Base-by-base conservation (phyloP, 305 asterid species). In the Fraxinus paxiana region DNA sequence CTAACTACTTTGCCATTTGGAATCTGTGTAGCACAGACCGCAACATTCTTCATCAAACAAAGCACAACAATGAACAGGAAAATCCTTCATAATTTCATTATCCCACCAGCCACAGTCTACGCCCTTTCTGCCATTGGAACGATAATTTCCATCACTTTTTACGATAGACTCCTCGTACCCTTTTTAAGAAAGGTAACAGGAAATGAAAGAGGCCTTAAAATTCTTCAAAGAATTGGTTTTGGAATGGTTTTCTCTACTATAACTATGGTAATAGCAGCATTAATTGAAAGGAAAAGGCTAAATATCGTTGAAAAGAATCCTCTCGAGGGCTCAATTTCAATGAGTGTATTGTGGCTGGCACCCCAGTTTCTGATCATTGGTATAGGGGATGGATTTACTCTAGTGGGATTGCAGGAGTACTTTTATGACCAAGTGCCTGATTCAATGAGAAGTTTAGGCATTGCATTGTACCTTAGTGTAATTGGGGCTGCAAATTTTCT, bases 21-120 rank as follows among this genome's bases (percentile, higher is more conserved):
- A 2, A 87, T 94, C 0, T 88, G 95, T 37, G 75, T 94, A 0
- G 94, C 97, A 17, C 98, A 94, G 75, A 82, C 87, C 70, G 13
- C 94, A n/a, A 92, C 99, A 1, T 95, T 95, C 90, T 94, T 92
- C 89, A 89, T 92, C 87, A 95, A 95, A 79, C 99, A 95, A 85
- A 87, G 93, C 79, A 83, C 87, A 0, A 85, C 90, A 2, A 82
- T 92, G 48, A 69, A 95, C 77, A 90, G 94, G 22, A 75, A 78
- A 13, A 86, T 92, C 87, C 35, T 79, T 0, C 76, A 3, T 70
- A 73, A 41, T 26, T 91, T 94, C 77, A 18, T n/a, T 10, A 88
- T 94, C 82, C 97, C 98, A 13, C 89, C 99, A 8, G 93, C 99
- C 77, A 85, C 98, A 0, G 78, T 90, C 1, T 94, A 86, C 28